Evolutionary conservation across 345 rosid species (phyloP).

Genomic region (Physaria fendleri): DNA sequence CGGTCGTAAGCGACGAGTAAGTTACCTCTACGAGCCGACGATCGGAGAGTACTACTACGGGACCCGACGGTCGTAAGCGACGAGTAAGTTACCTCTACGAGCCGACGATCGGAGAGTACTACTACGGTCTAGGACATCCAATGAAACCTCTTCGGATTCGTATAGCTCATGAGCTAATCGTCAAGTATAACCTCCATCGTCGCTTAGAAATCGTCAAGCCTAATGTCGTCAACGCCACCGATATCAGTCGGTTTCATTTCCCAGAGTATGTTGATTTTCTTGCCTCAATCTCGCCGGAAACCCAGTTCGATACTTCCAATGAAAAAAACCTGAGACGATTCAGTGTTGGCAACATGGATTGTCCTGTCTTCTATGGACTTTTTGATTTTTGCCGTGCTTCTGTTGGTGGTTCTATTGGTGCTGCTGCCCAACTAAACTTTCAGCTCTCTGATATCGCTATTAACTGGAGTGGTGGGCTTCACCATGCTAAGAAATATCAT

Average conservation of each 20-base stretch:
- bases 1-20: conserved; percentile 76
- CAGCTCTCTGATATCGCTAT: conserved; percentile 88
- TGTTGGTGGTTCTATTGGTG: conserved; percentile 96
- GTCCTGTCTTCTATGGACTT: conserved; percentile 69
- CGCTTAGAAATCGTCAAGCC: conserved; percentile 93
- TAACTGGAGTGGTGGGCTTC: conserved; percentile 98
- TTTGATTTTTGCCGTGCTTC: conserved; percentile 91
- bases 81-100: conserved; percentile 97
- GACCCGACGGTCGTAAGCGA: conserved; percentile 78
- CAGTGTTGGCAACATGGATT: conserved; percentile 97
- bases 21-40: conserved; percentile 96
- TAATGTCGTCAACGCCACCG: conserved; percentile 64
- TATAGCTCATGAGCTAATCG: conserved; percentile 89
- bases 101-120: conserved; percentile 94
- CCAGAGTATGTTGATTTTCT: conserved; percentile 82
- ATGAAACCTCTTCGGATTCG: conserved; percentile 99
- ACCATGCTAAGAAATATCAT: conserved; percentile 96
- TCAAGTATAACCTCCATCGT: conserved; percentile 91
- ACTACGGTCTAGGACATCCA: conserved; percentile 95
- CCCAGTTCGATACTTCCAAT: conserved; percentile 43
- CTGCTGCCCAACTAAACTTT: conserved; percentile 81
- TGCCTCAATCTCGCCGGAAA: conserved; percentile 64
- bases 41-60: conserved; percentile 95
- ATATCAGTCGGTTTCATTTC: conserved; percentile 72
- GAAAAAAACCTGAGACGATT: conserved; percentile 64